Evolutionary conservation across 805 yeast genomes (phyloP), one percentile per base, ranked within the genome.

Genomic region (Myxozyma mucilagina): DNA sequence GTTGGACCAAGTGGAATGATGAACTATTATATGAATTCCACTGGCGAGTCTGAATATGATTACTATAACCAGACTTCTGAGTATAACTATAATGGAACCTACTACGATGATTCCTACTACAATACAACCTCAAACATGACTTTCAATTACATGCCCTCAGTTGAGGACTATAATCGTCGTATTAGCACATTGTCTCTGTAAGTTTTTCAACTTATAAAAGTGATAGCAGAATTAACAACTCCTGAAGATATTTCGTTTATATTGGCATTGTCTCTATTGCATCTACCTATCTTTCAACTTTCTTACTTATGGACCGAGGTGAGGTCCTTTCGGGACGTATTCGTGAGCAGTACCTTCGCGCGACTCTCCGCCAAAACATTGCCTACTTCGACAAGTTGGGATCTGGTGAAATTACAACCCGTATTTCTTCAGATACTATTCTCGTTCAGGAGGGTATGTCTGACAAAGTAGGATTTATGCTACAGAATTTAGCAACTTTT

Each of bases 341-440:
- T 64, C 73, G 80, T 35, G 71, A 73, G 61, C 61, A 69, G 39
- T 77, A 76, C 57, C 67, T 77, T 43, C 56, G 63, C 56, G 74
- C 79, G 1, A 68, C 77, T 4, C 67, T 77, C 48, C 69, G 77
- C 42, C 80, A 77, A 59, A 77, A 77, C 56, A 73, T 77, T 47
- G 80, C 75, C n/a, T 77, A 72, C 57, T 77, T 77, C 58, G 80
- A 77, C 63, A 70, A 71, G 49, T 68, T 77, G 7, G 80, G 80
- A 10, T 72, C 79, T 11, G 80, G 80, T 16, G 77, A 75, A 56
- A 76, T 77, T 47, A 74, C 79, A 11, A 72, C 79, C 10, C 73
- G 80, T n/a, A 77, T 77, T 66, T 75, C 79, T 45, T 72, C 74
- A 29, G 79, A 76, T 52, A 76, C 79, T 20, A 70, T 72, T 41